These are phyloP conservation scores for Mycena kentingensis DNA, from an alignment of 768 basidiomycete genomes.

Conservation along the genomic window DNA sequence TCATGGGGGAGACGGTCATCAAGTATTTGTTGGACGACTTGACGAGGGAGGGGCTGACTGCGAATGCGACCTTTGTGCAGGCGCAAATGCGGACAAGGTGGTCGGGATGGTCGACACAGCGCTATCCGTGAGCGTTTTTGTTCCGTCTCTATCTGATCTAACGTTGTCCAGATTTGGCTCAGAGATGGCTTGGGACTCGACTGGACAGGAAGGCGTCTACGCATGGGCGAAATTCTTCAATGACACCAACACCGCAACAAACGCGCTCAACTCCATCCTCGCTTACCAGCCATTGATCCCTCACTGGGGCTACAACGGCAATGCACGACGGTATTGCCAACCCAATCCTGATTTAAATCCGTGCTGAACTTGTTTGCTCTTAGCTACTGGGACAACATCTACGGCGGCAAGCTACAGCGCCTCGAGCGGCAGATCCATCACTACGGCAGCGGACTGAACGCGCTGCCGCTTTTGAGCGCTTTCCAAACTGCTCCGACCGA, in stretches of 20 bases:
- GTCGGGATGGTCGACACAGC: slow-evolving; percentile 46
- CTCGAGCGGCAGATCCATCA: slow-evolving; percentile 62
- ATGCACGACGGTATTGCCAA: slow-evolving; percentile 55
- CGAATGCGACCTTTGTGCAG: slow-evolving; percentile 50
- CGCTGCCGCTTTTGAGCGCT: slow-evolving; percentile 52
- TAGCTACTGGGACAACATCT: slow-evolving; percentile 52
- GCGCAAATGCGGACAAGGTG: slow-evolving; percentile 49
- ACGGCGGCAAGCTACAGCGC: slow-evolving; percentile 55
- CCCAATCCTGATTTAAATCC: not conserved
- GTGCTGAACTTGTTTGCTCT: slow-evolving; percentile 1
- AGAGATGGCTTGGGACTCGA: slow-evolving; percentile 61
- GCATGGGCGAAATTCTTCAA: slow-evolving; percentile 58
- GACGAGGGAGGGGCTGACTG: slow-evolving; percentile 50
- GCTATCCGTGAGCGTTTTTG: slow-evolving; percentile 46
- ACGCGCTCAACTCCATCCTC: slow-evolving; percentile 56
- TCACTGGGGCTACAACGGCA: slow-evolving; percentile 66
- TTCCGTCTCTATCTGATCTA: slow-evolving; percentile 1
- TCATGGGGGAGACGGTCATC: slow-evolving; percentile 62
- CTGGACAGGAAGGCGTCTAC: slow-evolving; percentile 58
- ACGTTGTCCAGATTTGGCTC: slow-evolving; percentile 48
- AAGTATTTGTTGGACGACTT: slow-evolving; percentile 50
- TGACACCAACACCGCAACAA: slow-evolving; percentile 49
- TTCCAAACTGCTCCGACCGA: slow-evolving; percentile 51
- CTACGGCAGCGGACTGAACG: slow-evolving; percentile 58
- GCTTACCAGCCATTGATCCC: slow-evolving; percentile 58